phyloP scores from a whole-genome alignment of 805 yeast species.

The Teunomyces funiuensis region DNA sequence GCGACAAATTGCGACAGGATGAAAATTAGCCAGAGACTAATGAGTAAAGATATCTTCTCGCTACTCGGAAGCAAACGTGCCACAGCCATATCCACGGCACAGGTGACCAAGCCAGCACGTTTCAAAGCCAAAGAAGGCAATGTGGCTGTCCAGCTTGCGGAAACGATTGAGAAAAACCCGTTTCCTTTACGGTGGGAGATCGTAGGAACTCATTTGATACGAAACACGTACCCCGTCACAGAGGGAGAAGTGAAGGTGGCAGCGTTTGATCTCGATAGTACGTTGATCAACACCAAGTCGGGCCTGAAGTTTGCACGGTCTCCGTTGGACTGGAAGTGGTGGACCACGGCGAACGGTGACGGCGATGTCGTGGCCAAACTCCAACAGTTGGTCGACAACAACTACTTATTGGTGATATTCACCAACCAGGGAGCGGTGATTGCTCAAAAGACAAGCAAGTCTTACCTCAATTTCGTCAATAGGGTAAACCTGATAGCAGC shows the following conservation, averaged over 20 bases:
- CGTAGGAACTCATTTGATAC: constrained; percentile 9
- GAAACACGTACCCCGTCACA: constrained; percentile 3
- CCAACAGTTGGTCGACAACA: constrained; percentile 17
- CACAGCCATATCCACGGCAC: background rate
- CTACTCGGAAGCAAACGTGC: background rate
- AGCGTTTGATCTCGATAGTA: constrained; percentile 85
- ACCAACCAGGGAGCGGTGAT: constrained; percentile 82
- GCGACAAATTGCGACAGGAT: too few species aligned
- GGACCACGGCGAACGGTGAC: constrained; percentile 18
- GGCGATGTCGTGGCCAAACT: constrained; percentile 25
- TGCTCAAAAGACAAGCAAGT: constrained; percentile 33
- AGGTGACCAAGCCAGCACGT: background rate
- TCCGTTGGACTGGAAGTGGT: constrained; percentile 73
- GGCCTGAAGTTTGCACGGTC: constrained; percentile 57
- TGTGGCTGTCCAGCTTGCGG: background rate
- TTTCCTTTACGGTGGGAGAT: background rate
- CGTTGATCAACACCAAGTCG: constrained; percentile 66
- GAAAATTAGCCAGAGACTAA: too few species aligned
- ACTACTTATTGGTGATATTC: constrained; percentile 61
- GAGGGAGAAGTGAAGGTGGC: constrained; percentile 42
- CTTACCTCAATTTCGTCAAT: constrained; percentile 38
- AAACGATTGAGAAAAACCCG: background rate
- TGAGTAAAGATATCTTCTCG: constrained; percentile 4
- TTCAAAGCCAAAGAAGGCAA: background rate
- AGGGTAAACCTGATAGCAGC: constrained; percentile 42